Conservation (phyloP, 305 asterid genomes). For the Fraxinus greggii region DNA sequence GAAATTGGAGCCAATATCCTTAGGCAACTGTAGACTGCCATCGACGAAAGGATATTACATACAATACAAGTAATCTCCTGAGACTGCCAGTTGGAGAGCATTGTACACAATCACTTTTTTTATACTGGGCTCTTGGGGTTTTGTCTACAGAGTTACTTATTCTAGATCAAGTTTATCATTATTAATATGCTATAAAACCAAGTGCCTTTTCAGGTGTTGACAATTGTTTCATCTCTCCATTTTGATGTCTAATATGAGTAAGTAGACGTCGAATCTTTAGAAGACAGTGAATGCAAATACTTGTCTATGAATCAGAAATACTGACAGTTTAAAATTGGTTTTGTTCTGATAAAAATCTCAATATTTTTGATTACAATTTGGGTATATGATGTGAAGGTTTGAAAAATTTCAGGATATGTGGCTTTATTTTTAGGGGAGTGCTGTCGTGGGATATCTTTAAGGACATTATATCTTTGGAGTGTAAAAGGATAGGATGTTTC, state of each 20-base stretch:
- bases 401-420: neutral
- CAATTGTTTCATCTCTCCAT: neutral
- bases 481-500: neutral
- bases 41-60: neutral
- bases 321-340: neutral
- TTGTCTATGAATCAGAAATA: neutral
- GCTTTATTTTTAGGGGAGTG: neutral
- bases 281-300: neutral
- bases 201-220: neutral
- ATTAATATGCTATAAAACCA: neutral
- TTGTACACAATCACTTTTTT: neutral
- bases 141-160: constrained; percentile 2
- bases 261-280: neutral
- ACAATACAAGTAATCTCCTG: neutral
- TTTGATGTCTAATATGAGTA: neutral
- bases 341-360: neutral
- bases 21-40: constrained; percentile 1
- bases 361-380: neutral
- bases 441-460: neutral
- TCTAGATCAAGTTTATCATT: neutral
- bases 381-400: neutral
- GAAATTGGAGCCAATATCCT: neutral
- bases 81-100: neutral
- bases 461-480: neutral
- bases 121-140: neutral